Conservation (phyloP, 192 early-diverging fungal genomes). For the Coemansia javaensis region DNA sequence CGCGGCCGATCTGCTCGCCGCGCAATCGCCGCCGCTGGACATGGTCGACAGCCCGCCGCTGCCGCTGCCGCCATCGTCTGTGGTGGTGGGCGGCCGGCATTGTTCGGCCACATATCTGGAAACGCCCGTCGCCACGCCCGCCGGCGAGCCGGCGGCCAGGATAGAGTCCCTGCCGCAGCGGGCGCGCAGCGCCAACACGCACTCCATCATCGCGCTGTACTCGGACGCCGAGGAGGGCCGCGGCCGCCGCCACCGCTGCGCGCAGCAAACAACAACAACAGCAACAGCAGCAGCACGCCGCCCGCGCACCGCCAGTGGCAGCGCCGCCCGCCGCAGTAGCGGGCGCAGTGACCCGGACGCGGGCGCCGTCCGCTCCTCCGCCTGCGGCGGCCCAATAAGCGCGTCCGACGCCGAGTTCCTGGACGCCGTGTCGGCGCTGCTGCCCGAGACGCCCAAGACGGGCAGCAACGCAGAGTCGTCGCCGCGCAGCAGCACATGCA, state of each 20-base stretch:
- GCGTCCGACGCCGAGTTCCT: conserved; percentile 6
- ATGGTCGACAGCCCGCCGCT: background rate
- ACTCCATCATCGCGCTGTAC: conserved; percentile 34
- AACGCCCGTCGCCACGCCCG: background rate
- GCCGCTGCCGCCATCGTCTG: too few species aligned
- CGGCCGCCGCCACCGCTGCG: background rate
- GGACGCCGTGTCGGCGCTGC: conserved; percentile 14
- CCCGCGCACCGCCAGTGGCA: too few species aligned
- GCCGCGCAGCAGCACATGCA: too few species aligned
- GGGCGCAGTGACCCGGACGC: conserved; percentile 4
- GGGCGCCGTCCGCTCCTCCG: too few species aligned
- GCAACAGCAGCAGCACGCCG: conserved; percentile 7
- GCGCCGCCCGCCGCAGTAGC: conserved; percentile 10
- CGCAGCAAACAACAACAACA: background rate
- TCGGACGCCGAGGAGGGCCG: background rate
- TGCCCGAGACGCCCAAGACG: conserved; percentile 28
- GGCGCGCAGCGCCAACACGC: conserved; percentile 1
- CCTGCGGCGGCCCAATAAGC: background rate
- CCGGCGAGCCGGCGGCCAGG: background rate
- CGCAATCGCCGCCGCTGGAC: conserved; percentile 5
- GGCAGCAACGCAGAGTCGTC: background rate
- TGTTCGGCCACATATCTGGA: too few species aligned
- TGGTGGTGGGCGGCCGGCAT: background rate
- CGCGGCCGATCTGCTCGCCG: background rate
- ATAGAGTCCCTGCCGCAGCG: background rate